Evolutionary conservation across 257 asterid species (phyloP), one percentile per base, ranked within the genome.

Genomic region (Catharanthus roseus): DNA sequence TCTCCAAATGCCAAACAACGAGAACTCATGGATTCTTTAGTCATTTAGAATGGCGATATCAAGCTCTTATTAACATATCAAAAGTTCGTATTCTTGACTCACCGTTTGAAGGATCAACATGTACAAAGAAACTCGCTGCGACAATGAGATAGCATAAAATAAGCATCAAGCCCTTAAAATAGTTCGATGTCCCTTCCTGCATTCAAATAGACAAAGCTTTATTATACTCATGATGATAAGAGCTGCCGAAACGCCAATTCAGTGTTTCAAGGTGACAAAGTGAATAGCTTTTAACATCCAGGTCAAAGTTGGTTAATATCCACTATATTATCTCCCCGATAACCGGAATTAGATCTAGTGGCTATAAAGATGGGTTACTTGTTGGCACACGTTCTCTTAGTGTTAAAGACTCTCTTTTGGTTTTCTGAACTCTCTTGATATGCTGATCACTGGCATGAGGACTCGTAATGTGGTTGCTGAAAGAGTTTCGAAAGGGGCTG

Each of bases 141-240:
- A 85, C 89, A 38, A 85, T 85, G 81, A 85, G 89, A 77, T 85
- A 85, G 79, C 89, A 85, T 45, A 85, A 77, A 72, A 85, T 80
- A 69, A 85, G 87, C 89, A 85, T 85, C 78, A 85, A 66, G 28
- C 89, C 89, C 75, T 82, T 85, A 44, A 85, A 85, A 77, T 85
- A 85, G 75, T 85, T 85, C 67, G 89, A 85, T 56, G 81, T 80
- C 53, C 89, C 89, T 73, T 85, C 89, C 89, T 85, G 85, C 81
- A 77, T 53, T 33, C 56, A 60, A 49, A 66, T 28, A 62, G 42
- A 38, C 15, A 61, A 60, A 47, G 24, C 68, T 29, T 33, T 16
- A 74, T 53, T 65, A 16, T n/a, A 50, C 18, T 6, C 28, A 9
- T 44, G 56, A 70, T 6, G 67, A 34, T 41, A 16, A 18, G 10